Base-by-base conservation (phyloP, 2,329 filamentous ascomycete genomes). In the Aureobasidium sp. region DNA sequence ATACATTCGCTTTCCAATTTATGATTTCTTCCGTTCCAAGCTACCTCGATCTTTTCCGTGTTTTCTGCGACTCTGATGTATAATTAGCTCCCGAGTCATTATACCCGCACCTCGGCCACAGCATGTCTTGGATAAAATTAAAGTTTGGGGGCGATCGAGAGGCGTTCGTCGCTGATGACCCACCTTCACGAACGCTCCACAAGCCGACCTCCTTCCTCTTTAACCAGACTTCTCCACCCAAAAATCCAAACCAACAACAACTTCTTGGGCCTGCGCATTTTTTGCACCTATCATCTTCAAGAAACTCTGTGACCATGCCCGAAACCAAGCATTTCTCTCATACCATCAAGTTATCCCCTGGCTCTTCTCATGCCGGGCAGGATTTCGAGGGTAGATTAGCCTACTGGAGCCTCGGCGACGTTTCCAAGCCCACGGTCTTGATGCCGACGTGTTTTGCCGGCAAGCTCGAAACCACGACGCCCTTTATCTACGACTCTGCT, bases 361-460 rank as follows among this genome's bases (percentile, higher is more conserved):
- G 66, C 37, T 70, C 70, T 15, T 42, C 63, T 2, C 67, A 68
- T 29, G 59, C 69, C 12, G 65, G 64, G 42, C 56, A 62, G 20
- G 64, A 65, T 2, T 69, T 70, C 52, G 63, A 69, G 14, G 66
- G 68, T 29, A 69, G 67, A 53, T 66, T 77, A 56, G 70, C 79
- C 44, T 80, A 80, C 69, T 74, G 74, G 51, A 74, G 74, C 7
- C 72, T 76, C 68, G 78, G 79, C 65, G 68, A 74, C 9, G 67
- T 72, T 1, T 70, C 69, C 5, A 70, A 69, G 29, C 74, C 78
- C 51, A 70, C 68, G n/a, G 76, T 77, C 17, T 69, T 84, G 15
- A 76, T 85, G 14, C 77, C 79, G 27, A 84, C 82, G 2, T 85
- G 82, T 69, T 85, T 81, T 68, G 76, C 78, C 5, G 82, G 83